These are phyloP conservation scores for Cryptosporidium meleagridis DNA, from an alignment of 169 alveolate species.

Conservation along the genomic window DNA sequence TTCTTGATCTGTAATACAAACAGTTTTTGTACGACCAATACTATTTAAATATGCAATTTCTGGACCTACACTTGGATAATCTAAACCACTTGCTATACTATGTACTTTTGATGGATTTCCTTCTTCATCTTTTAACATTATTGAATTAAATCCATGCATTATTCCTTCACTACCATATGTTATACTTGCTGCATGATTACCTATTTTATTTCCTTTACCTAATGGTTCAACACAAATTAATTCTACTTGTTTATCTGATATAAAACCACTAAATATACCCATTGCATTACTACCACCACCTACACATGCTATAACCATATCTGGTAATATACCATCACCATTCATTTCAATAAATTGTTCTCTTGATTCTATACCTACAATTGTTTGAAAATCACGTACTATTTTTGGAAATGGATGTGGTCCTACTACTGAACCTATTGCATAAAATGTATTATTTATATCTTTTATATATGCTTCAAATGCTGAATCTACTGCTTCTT, in stretches of 20 bases:
- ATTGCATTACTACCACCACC: conserved; percentile 78
- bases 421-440: too few relatives aligned
- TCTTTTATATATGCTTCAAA: not conserved
- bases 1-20: conserved; percentile 5
- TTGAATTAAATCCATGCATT: conserved; percentile 70
- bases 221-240: conserved; percentile 77
- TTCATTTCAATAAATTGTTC: too few relatives aligned
- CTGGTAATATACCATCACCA: conserved; percentile 37
- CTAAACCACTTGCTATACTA: conserved; percentile 73
- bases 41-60: conserved; percentile 32
- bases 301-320: conserved; percentile 70
- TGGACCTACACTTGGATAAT: conserved; percentile 78
- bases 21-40: not conserved
- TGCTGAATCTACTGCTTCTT: conserved; percentile 76
- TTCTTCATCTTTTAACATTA: conserved; percentile 43
- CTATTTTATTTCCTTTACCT: conserved; percentile 55
- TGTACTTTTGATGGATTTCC: conserved; percentile 7
- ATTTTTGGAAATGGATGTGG: too few relatives aligned
- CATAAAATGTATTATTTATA: not conserved
- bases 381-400: too few relatives aligned
- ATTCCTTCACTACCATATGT: conserved; percentile 53
- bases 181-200: conserved; percentile 74
- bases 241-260: conserved; percentile 68
- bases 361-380: too few relatives aligned
- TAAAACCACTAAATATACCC: conserved; percentile 77